A percentile compares a stretch with the other conserved stretches of the same genome.
Evolutionary conservation across 1,284 basidiomycete genomes (phyloP).

Genomic region (Puccinia horiana): DNA sequence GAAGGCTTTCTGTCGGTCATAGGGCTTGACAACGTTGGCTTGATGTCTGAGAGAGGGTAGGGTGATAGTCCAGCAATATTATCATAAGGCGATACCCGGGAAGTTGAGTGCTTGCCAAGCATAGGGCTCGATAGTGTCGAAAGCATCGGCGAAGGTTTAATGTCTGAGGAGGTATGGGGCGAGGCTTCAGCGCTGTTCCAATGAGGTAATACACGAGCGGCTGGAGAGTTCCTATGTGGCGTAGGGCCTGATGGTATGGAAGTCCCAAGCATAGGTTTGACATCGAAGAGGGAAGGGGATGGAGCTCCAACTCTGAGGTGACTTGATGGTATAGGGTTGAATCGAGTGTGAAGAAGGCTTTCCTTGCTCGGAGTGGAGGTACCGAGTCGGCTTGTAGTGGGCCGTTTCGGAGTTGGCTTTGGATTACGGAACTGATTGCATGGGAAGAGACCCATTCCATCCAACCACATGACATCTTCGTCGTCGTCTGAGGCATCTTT

Average conservation of each 20-base stretch:
- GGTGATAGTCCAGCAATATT: not conserved
- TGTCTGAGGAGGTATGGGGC: no score
- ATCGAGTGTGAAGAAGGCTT: not conserved
- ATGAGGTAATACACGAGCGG: no score
- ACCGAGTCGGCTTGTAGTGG: not conserved
- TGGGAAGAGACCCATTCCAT: not conserved
- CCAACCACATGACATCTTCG: not conserved
- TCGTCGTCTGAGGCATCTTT: not conserved
- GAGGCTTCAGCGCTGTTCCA: no score
- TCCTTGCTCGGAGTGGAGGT: not conserved
- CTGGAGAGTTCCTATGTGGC: not conserved
- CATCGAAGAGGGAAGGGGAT: not conserved
- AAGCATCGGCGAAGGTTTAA: no score
- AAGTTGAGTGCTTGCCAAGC: not conserved
- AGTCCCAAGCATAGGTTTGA: not conserved
- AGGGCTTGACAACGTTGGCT: not conserved
- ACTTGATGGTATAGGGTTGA: not conserved
- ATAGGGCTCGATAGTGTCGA: no score
- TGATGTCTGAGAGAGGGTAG: not conserved
- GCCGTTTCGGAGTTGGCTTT: not conserved
- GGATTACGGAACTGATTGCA: not conserved
- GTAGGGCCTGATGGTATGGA: not conserved
- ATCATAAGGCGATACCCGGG: not conserved
- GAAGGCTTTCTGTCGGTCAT: not conserved
- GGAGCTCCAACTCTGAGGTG: not conserved